These are phyloP conservation scores for Pichia exigua DNA, from an alignment of 805 yeast species.

Conservation along the genomic window DNA sequence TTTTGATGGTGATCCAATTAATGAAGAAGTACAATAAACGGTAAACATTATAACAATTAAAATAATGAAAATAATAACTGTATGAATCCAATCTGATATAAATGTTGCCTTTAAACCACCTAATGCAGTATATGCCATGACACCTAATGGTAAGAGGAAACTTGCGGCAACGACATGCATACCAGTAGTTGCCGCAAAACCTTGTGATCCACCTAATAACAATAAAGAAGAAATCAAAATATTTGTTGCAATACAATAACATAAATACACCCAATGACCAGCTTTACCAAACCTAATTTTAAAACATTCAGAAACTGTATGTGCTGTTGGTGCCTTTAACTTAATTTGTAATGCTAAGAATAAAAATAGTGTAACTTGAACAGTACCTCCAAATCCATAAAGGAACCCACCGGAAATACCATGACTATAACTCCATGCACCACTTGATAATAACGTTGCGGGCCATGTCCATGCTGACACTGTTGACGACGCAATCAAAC, in stretches of 20 bases:
- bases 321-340: constrained; percentile 35
- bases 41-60: constrained; percentile 28
- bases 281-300: constrained; percentile 31
- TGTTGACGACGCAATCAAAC: constrained; percentile 36
- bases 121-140: constrained; percentile 38
- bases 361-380: constrained; percentile 32
- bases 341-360: constrained; percentile 34
- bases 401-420: constrained; percentile 35
- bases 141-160: constrained; percentile 40
- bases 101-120: constrained; percentile 51
- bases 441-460: constrained; percentile 32
- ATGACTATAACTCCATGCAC: constrained; percentile 33
- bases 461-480: constrained; percentile 45
- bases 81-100: constrained; percentile 45
- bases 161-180: constrained; percentile 40
- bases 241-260: constrained; percentile 32
- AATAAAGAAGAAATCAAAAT: constrained; percentile 27
- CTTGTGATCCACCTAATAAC: constrained; percentile 39
- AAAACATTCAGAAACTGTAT: constrained; percentile 35
- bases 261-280: constrained; percentile 30
- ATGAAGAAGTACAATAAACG: constrained; percentile 29
- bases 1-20: constrained; percentile 37
- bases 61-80: constrained; percentile 29
- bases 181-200: constrained; percentile 35
- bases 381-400: constrained; percentile 32